Conservation (phyloP, 2,329 filamentous ascomycete species). For the Aureobasidium sp. region DNA sequence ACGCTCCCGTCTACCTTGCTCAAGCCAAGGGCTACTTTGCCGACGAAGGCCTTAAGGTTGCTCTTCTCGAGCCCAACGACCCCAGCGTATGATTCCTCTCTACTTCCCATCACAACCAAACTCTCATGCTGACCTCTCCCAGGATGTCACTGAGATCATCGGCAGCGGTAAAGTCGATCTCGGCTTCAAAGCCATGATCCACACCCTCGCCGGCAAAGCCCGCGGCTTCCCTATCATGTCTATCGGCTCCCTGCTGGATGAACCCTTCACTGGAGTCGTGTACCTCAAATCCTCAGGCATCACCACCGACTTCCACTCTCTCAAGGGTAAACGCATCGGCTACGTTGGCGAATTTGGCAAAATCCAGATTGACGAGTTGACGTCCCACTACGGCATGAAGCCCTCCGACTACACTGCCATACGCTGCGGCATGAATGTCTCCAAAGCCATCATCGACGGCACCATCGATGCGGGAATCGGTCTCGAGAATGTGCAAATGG, state of each 20-base stretch:
- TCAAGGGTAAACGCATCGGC: conserved; percentile 69
- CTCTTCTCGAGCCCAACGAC: conserved; percentile 69
- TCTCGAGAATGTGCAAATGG: conserved; percentile 76
- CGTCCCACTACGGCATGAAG: conserved; percentile 67
- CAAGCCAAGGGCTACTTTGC: conserved; percentile 68
- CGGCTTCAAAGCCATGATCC: conserved; percentile 79
- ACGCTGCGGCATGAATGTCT: conserved; percentile 74
- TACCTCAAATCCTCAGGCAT: conserved; percentile 69
- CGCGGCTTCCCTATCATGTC: conserved; percentile 65
- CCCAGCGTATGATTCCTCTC: conserved; percentile 49
- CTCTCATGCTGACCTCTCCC: neutral
- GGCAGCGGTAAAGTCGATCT: conserved; percentile 68
- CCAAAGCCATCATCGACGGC: conserved; percentile 65
- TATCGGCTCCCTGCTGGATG: conserved; percentile 66
- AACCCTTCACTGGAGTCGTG: conserved; percentile 71
- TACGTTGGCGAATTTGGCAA: conserved; percentile 76
- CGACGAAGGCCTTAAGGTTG: conserved; percentile 69
- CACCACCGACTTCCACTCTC: conserved; percentile 63
- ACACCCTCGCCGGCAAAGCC: conserved; percentile 70
- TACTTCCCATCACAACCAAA: neutral
- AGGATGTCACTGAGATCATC: conserved; percentile 75
- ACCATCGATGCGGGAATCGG: conserved; percentile 68
- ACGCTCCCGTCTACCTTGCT: conserved; percentile 68
- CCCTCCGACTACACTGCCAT: conserved; percentile 66
- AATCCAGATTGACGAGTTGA: conserved; percentile 77